Conservation (phyloP, 805 yeast species). For the Cyberlindnera mycetangii region DNA sequence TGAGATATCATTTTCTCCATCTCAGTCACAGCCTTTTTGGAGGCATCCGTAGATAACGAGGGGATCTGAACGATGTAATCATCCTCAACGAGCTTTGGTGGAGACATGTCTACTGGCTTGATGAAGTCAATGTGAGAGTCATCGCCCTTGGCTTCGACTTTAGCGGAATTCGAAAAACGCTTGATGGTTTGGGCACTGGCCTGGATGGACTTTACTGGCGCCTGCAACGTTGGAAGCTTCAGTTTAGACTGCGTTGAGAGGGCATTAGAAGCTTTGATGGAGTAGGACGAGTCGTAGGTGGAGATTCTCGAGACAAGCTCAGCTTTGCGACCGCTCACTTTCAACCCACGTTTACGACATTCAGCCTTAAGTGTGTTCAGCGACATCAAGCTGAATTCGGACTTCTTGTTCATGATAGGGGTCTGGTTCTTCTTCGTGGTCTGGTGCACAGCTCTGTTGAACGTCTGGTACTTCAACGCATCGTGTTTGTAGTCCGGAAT, state of each 20-base stretch:
- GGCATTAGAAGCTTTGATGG: conserved; percentile 8
- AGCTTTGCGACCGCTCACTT: conserved; percentile 57
- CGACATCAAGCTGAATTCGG: conserved; percentile 40
- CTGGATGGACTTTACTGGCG: not conserved
- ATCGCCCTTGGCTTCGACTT: conserved; percentile 48
- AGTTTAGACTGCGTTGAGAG: conserved; percentile 19
- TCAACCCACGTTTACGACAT: conserved; percentile 57
- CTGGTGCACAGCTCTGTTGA: conserved; percentile 29
- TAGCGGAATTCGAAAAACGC: conserved; percentile 24
- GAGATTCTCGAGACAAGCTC: conserved; percentile 45
- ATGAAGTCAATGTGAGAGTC: conserved; percentile 55
- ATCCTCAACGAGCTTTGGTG: conserved; percentile 42
- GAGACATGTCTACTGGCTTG: conserved; percentile 34
- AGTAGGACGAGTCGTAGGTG: conserved; percentile 22
- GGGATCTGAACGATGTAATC: conserved; percentile 42
- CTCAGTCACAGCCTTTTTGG: conserved; percentile 33
- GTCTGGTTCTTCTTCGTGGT: conserved; percentile 28
- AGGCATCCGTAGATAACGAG: conserved; percentile 49
- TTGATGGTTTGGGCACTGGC: conserved; percentile 12
- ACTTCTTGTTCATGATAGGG: conserved; percentile 24
- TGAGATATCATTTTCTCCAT: conserved; percentile 25
- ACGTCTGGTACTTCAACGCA: conserved; percentile 12
- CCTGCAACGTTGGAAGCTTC: not conserved
- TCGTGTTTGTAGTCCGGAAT: conserved; percentile 21
- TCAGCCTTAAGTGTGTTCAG: conserved; percentile 54